phyloP scores from a whole-genome alignment of 1,284 basidiomycete species.

The Irpex sp. region DNA sequence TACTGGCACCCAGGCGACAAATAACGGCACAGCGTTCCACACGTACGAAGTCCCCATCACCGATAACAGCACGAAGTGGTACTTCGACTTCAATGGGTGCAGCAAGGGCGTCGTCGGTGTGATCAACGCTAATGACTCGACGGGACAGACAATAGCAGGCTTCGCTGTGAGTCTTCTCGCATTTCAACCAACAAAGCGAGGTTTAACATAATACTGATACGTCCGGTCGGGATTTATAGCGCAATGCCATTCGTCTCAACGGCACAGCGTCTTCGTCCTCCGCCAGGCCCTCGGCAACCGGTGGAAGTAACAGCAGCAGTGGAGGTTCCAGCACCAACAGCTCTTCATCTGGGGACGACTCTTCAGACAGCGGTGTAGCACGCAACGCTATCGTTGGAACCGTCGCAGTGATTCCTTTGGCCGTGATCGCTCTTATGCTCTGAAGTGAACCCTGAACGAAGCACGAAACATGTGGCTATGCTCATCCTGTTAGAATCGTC shows the following conservation, averaged over 20 bases:
- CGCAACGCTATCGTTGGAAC: conserved; percentile 35
- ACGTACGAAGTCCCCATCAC: conserved; percentile 52
- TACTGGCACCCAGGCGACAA: conserved; percentile 57
- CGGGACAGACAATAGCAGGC: conserved; percentile 57
- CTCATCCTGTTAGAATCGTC: not conserved
- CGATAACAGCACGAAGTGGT: conserved; percentile 61
- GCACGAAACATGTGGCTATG: not conserved
- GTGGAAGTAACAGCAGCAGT: not conserved
- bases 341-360: not conserved
- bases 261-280: conserved; percentile 44
- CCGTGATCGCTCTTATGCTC: conserved; percentile 23
- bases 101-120: conserved; percentile 66
- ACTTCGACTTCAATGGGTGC: conserved; percentile 65
- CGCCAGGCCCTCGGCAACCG: conserved; percentile 3
- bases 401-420: conserved; percentile 22
- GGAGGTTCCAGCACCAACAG: not conserved
- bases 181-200: not conserved
- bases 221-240: conserved; percentile 35
- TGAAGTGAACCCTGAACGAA: not conserved
- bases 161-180: conserved; percentile 46
- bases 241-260: conserved; percentile 62
- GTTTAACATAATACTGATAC: not conserved
- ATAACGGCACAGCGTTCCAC: conserved; percentile 55
- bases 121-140: conserved; percentile 62
- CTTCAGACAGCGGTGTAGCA: conserved; percentile 29